phyloP scores from a whole-genome alignment of 2,329 filamentous ascomycete species.

The Whalleya microplaca region DNA sequence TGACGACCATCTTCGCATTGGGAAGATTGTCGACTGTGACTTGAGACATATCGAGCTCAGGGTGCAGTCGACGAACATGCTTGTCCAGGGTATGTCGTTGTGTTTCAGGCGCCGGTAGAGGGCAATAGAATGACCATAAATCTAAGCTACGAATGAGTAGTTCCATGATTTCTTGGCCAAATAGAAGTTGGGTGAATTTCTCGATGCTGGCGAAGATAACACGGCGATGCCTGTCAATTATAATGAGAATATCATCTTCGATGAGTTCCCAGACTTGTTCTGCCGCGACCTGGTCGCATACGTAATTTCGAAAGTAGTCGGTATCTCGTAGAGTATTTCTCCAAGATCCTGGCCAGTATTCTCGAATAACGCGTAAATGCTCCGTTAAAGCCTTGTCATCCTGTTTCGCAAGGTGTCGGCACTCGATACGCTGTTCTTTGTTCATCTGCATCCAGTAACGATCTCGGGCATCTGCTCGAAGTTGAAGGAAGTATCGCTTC shows the following conservation, averaged over 20 bases:
- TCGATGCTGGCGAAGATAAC: conserved; percentile 26
- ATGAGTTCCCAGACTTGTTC: conserved; percentile 9
- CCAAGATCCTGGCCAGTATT: conserved; percentile 6
- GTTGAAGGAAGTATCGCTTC: neutral
- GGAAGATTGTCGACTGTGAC: conserved; percentile 17
- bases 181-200: conserved; percentile 11
- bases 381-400: neutral
- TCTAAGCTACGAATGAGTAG: conserved; percentile 10
- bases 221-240: conserved; percentile 13
- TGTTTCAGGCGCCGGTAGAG: conserved; percentile 16
- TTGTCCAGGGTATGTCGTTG: conserved; percentile 20
- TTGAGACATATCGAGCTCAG: conserved; percentile 21
- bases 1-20: conserved; percentile 23
- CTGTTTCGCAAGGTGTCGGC: neutral
- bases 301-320: conserved; percentile 17
- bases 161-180: conserved; percentile 3
- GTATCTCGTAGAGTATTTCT: neutral
- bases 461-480: neutral
- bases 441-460: neutral
- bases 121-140: conserved; percentile 22
- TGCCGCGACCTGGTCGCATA: conserved; percentile 11
- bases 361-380: conserved; percentile 1
- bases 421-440: neutral
- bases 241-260: conserved; percentile 10
- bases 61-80: conserved; percentile 19